These are phyloP conservation scores for Petunia axillaris DNA, from an alignment of 257 asterid species.

Conservation along the genomic window DNA sequence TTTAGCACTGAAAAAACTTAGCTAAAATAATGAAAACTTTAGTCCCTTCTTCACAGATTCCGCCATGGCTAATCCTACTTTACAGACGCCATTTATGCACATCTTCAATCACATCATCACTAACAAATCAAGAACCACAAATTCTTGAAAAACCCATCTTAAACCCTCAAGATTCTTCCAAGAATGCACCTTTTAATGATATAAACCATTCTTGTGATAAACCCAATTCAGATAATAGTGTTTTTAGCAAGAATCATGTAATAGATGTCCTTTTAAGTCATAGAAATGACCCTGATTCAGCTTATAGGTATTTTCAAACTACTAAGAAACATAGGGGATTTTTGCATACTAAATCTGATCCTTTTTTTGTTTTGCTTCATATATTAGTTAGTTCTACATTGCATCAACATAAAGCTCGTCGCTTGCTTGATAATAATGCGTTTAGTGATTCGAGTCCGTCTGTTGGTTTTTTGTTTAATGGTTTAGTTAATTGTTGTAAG, in stretches of 20 bases:
- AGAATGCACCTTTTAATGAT: background rate
- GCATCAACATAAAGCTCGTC: slow-evolving; percentile 43
- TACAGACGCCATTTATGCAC: slow-evolving; percentile 14
- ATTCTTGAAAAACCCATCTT: background rate
- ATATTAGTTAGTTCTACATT: slow-evolving; percentile 58
- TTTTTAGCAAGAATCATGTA: slow-evolving; percentile 36
- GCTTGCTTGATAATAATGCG: slow-evolving; percentile 44
- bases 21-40: slow-evolving; percentile 19
- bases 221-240: slow-evolving; percentile 31
- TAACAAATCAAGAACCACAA: background rate
- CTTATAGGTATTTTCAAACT: slow-evolving; percentile 54
- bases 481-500: slow-evolving; percentile 46
- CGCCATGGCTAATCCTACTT: slow-evolving; percentile 17
- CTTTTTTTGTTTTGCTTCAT: slow-evolving; percentile 67
- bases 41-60: background rate
- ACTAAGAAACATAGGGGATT: slow-evolving; percentile 46
- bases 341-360: slow-evolving; percentile 49
- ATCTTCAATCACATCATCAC: background rate
- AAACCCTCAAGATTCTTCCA: background rate
- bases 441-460: slow-evolving; percentile 51
- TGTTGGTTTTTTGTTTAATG: slow-evolving; percentile 46
- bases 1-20: background rate
- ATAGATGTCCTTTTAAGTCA: slow-evolving; percentile 51
- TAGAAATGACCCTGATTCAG: slow-evolving; percentile 60
- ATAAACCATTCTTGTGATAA: slow-evolving; percentile 20